These are phyloP conservation scores for Calonectria leucothoes DNA, from an alignment of 2,329 filamentous ascomycete genomes.

Conservation along the genomic window DNA sequence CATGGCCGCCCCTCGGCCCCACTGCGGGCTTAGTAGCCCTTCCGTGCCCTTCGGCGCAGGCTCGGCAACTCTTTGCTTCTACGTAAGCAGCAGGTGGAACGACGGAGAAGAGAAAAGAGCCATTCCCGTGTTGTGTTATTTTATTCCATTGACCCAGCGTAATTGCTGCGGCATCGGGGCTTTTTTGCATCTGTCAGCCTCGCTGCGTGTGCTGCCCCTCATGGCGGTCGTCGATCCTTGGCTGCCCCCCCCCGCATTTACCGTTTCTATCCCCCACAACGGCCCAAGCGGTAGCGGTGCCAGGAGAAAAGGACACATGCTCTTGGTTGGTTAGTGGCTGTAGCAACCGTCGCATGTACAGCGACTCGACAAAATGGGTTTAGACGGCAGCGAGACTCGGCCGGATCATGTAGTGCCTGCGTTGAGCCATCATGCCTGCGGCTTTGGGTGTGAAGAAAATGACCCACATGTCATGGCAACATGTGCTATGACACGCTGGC, in stretches of 20 bases:
- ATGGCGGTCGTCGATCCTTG: neutral
- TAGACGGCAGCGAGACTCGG: neutral
- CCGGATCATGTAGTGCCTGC: neutral
- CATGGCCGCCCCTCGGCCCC: conserved; percentile 28
- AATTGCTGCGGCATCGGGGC: neutral
- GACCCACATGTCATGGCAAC: neutral
- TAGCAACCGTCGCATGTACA: neutral
- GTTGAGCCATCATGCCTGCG: neutral
- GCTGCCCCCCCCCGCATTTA: neutral
- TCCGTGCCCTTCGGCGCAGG: conserved; percentile 18
- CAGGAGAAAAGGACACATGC: neutral
- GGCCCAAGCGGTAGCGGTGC: neutral
- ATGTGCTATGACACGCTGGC: neutral
- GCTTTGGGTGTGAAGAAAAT: too few species aligned
- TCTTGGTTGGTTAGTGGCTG: neutral
- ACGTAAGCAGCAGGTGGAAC: neutral
- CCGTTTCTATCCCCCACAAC: neutral
- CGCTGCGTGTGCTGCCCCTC: neutral
- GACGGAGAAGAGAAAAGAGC: neutral
- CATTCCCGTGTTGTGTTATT: neutral
- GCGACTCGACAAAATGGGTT: neutral
- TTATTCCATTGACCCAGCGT: neutral
- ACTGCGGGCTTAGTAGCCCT: conserved; percentile 40
- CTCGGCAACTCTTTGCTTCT: conserved; percentile 13
- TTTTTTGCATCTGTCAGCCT: neutral